Conservation (phyloP, 192 early-diverging fungal species). For the Coemansia sp. region DNA sequence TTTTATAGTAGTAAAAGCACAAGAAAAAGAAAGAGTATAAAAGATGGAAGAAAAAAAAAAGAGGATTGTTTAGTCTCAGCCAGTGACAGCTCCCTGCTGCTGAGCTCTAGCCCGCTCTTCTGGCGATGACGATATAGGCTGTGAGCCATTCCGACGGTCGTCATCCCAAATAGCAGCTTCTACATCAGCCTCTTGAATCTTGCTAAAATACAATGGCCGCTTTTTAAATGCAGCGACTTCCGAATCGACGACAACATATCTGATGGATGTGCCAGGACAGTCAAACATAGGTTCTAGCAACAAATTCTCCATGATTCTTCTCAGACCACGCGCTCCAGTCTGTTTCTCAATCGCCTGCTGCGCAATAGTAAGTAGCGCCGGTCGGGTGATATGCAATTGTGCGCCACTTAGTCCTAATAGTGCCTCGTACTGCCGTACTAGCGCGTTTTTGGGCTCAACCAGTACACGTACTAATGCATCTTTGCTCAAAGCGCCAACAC, state of each 20-base stretch:
- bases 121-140: neutral
- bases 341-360: constrained; percentile 76
- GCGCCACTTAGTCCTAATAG: constrained; percentile 70
- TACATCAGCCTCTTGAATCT: constrained; percentile 53
- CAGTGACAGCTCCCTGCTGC: constrained; percentile 3
- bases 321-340: constrained; percentile 84
- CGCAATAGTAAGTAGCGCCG: constrained; percentile 73
- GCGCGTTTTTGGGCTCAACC: constrained; percentile 80
- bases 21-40: neutral
- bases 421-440: constrained; percentile 79
- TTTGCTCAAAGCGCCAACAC: constrained; percentile 66
- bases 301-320: constrained; percentile 86
- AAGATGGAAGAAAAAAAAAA: neutral
- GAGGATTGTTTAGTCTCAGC: neutral
- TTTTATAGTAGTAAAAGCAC: neutral
- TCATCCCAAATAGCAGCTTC: constrained; percentile 56
- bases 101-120: constrained; percentile 1
- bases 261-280: constrained; percentile 70
- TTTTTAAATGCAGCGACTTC: constrained; percentile 67
- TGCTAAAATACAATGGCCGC: constrained; percentile 64
- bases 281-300: constrained; percentile 83
- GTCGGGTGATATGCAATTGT: constrained; percentile 71
- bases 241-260: constrained; percentile 73
- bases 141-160: constrained; percentile 20
- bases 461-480: constrained; percentile 75